Conservation (phyloP, 345 rosid species). For the Ceriops tagal region DNA sequence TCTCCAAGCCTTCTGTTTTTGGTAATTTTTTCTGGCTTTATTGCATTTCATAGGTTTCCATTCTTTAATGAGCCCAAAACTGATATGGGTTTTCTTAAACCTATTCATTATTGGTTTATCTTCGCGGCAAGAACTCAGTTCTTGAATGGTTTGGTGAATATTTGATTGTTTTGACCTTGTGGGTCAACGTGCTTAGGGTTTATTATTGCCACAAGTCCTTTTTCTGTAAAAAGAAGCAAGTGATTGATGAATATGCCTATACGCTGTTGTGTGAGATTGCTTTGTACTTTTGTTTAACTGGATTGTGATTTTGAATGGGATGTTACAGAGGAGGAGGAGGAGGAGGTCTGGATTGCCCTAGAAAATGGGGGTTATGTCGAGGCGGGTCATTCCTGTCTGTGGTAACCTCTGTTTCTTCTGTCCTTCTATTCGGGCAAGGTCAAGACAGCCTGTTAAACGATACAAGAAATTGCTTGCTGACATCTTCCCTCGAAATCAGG, state of each 20-base stretch:
- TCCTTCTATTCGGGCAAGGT: conserved; percentile 89
- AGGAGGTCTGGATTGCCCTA: conserved; percentile 19
- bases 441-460: conserved; percentile 94
- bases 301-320: conserved; percentile 8
- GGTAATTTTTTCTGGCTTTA: conserved; percentile 5
- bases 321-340: conserved; percentile 12
- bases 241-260: not conserved
- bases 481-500: conserved; percentile 85
- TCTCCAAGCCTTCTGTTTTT: not conserved
- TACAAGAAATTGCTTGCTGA: conserved; percentile 84
- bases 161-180: conserved; percentile 7
- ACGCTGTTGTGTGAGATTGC: not conserved
- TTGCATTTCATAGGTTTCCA: not conserved
- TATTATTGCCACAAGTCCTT: not conserved
- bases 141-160: not conserved
- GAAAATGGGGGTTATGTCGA: conserved; percentile 89
- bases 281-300: conserved; percentile 2
- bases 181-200: conserved; percentile 13
- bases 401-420: conserved; percentile 94
- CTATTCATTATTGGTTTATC: not conserved
- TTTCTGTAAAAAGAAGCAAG: not conserved
- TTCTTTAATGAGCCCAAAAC: not conserved
- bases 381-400: conserved; percentile 89
- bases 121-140: not conserved
- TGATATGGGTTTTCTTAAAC: not conserved